Evolutionary conservation across 306 rosid species (phyloP), one percentile per base, ranked within the genome.

Genomic region (Vigna trinervia): DNA sequence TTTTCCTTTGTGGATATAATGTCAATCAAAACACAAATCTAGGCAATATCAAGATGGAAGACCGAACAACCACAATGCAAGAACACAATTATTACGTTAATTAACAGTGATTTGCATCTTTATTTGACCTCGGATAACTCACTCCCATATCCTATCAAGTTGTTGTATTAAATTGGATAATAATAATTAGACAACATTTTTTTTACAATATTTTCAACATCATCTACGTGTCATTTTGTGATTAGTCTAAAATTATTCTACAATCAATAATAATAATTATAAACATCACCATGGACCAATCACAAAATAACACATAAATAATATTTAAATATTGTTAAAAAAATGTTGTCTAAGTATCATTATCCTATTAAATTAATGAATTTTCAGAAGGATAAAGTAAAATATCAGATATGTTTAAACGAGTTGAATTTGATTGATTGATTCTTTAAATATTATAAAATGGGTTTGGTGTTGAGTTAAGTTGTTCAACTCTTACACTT

Each of bases 21-120:
- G 57, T 75, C 65, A 51, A 66, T 73, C 17, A 34, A 68, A 63
- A 43, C 15, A 38, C 63, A 51, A 68, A 77, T 20, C 78, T 67
- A 39, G 78, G 58, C 68, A 80, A 69, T 52, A 62, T 59, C 73
- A 61, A 68, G 69, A 73, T 73, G 52, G 66, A 74, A 59, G 14
- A 51, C 67, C 34, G 61, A 43, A 65, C 65, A 77, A 71, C 75
- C 57, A 59, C 13, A 22, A 48, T 7, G 7, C 43, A 36, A 17
- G 28, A 69, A 34, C 22, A 17, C 34, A 20, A 59, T 51, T 39
- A 66, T 54, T 26, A 70, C 36, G 22, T 8, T 30, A 71, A 28
- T 67, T 43, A 43, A 64, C 36, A 26, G 57, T 2, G 38, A 56
- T 38, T 34, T 36, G 32, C 34, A 63, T 20, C 52, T 58, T 54